These are phyloP conservation scores for Boletus tomentosulus DNA, from an alignment of 768 basidiomycete genomes.

Conservation along the genomic window DNA sequence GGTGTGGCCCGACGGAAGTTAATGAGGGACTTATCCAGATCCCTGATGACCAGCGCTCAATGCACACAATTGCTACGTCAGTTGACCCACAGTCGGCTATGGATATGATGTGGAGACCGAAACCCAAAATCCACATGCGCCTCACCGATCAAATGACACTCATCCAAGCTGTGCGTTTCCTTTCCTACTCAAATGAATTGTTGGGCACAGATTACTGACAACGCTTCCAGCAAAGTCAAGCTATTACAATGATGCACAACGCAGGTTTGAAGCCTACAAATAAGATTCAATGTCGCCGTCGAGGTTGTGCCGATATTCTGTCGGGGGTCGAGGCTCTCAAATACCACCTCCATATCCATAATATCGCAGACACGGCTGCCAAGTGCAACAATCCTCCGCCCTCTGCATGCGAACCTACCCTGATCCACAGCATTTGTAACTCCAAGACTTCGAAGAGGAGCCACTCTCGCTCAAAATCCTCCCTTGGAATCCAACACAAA, in stretches of 20 bases:
- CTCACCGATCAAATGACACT: slow-evolving; percentile 37
- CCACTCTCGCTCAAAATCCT: slow-evolving; percentile 19
- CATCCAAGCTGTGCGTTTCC: slow-evolving; percentile 36
- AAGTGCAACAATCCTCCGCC: background rate
- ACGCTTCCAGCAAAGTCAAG: slow-evolving; percentile 20
- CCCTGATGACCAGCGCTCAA: slow-evolving; percentile 25
- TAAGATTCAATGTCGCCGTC: slow-evolving; percentile 40
- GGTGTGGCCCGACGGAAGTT: background rate
- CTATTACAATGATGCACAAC: slow-evolving; percentile 21
- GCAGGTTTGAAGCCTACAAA: slow-evolving; percentile 29
- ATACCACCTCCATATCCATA: slow-evolving; percentile 55
- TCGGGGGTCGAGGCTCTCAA: slow-evolving; percentile 41
- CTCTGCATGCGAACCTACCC: background rate
- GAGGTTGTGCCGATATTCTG: slow-evolving; percentile 43
- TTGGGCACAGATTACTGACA: slow-evolving; percentile 1
- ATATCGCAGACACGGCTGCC: slow-evolving; percentile 36
- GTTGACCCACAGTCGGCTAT: slow-evolving; percentile 14
- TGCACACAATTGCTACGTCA: slow-evolving; percentile 20
- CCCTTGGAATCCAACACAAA: slow-evolving; percentile 1
- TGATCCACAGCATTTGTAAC: background rate
- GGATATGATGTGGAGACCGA: slow-evolving; percentile 31
- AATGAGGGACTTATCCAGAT: slow-evolving; percentile 12
- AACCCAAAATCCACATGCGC: slow-evolving; percentile 32
- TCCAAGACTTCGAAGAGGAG: slow-evolving; percentile 1
- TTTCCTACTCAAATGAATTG: background rate